Evolutionary conservation across 352 stramenopile species (phyloP), one percentile per base, ranked within the genome.

Genomic region (Globisporangium solare): DNA sequence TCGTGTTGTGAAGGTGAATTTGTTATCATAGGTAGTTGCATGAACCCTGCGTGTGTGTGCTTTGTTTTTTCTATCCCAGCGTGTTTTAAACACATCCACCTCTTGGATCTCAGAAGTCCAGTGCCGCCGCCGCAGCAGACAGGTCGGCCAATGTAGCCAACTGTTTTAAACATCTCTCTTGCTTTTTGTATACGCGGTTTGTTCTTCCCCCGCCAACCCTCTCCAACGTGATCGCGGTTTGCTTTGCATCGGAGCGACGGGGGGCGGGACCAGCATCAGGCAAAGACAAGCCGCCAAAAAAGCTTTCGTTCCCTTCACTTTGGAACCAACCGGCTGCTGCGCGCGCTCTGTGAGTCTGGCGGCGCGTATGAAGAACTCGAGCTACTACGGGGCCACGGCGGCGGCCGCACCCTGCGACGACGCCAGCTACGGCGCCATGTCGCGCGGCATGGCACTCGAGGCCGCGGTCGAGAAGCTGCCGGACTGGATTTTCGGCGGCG

Each of bases 391-490:
- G 31, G 41, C 49, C 27, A 69, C 43, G 17, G 51, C 40, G 56
- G 54, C 20, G 54, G 68, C 32, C 51, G 49, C 52, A 56, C 47
- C 18, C 62, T 56, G 53, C 17, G 56, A 58, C 20, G 56, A 63
- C 42, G 37, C 32, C 58, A 18, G 31, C 70, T 27, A 20, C 46
- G 43, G 42, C 12, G 24, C 70, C 18, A 63, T 75, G 31, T 86
- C 78, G 10, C 78, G 81, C 41, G 78, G 78, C 47, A 68, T 71
- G 50, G 74, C 88, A 56, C 76, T 91, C 50, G 81, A 91, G 53
- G 78, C 71, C 11, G 81, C 70, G 11, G 74, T 91, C 13, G 80
- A 91, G 47, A 79, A 69, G 61, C 61, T 91, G 22, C 76, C 80
- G 1, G 64, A 74, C 27, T 88, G 76, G 76, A 88, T 84, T 58